Evolutionary conservation across 257 asterid species (phyloP), one percentile per base, ranked within the genome.

Genomic region (Fraxinus anomala): DNA sequence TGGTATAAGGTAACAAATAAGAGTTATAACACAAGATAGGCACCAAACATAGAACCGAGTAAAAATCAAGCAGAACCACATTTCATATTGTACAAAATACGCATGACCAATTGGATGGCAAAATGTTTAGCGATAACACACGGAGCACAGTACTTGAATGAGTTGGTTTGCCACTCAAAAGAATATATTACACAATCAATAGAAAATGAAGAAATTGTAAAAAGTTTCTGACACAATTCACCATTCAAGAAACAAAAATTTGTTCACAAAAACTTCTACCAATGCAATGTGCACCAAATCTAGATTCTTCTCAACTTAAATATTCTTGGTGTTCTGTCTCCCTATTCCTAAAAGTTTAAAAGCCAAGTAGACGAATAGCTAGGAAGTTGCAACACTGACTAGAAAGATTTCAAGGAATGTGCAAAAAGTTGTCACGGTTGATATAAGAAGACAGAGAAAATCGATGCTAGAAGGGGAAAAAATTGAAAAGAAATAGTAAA

Each of bases 41-140:
- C 21, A 79, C 56, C 31, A 76, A 70, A 77, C 10, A 77, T 68
- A n/a, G 63, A 68, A 76, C 30, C 70, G 28, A 56, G 21, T 49
- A 8, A 75, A 81, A 71, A 37, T 19, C 49, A 65, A 65, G 36
- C 5, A 36, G 49, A 23, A 16, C 37, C 73, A 33, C 31, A 4
- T 3, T 2, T 65, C 1, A 44, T 49, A 42, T 26, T 8, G 42
- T 31, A 66, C 13, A 59, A 31, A 72, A 65, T 21, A 39, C 37
- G 33, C 4, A 17, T 0, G 36, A 26, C 36, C 19, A 33, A 24
- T 26, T 63, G 36, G 69, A 24, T 63, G 36, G 12, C 36, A 63
- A 26, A 26, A 63, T 24, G 19, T 63, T 26, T 12, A 63, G 69
- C 26, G 31, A 56, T 26, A 26, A 24, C 17, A 10, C 16, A 26